phyloP scores from a whole-genome alignment of 2,329 filamentous ascomycete species.

The Raffaelea arxii region DNA sequence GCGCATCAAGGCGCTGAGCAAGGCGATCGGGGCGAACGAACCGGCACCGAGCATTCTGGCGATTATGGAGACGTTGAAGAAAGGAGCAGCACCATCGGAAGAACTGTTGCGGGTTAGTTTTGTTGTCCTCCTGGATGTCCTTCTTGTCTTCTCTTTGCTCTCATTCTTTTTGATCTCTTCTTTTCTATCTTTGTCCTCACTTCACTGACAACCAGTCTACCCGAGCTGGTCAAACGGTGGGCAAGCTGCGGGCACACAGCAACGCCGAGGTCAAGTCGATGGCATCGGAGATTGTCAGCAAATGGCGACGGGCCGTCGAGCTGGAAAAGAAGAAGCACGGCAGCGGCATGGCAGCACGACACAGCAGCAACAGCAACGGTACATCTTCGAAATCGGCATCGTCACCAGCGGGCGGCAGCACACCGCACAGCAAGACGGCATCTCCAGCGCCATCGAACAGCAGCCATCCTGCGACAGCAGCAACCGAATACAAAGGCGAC shows the following conservation, averaged over 20 bases:
- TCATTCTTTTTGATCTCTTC: not conserved
- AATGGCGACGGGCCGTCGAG: slow-evolving; percentile 77
- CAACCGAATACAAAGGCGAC: slow-evolving; percentile 46
- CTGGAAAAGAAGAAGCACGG: slow-evolving; percentile 40
- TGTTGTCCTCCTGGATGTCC: not conserved
- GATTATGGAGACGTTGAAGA: slow-evolving; percentile 69
- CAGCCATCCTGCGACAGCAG: slow-evolving; percentile 41
- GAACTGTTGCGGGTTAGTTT: slow-evolving; percentile 67
- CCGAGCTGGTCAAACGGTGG: slow-evolving; percentile 83
- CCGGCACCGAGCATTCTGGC: slow-evolving; percentile 60
- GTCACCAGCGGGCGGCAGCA: slow-evolving; percentile 27
- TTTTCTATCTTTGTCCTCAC: not conserved
- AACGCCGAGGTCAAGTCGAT: slow-evolving; percentile 73
- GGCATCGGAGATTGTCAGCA: slow-evolving; percentile 73
- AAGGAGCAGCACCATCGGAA: slow-evolving; percentile 74
- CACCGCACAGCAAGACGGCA: slow-evolving; percentile 20
- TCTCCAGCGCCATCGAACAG: slow-evolving; percentile 31
- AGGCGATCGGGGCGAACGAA: slow-evolving; percentile 67
- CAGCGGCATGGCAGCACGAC: slow-evolving; percentile 6
- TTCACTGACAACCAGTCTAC: slow-evolving; percentile 63
- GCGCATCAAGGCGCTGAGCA: slow-evolving; percentile 69
- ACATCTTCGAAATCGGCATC: slow-evolving; percentile 24
- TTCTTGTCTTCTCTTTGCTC: not conserved
- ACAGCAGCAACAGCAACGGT: not conserved
- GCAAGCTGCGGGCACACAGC: slow-evolving; percentile 65